A percentile compares a stretch with the other conserved stretches of the same genome.
Conservation (phyloP, 2,329 filamentous ascomycete genomes). For the Emericellopsis atlantica region DNA sequence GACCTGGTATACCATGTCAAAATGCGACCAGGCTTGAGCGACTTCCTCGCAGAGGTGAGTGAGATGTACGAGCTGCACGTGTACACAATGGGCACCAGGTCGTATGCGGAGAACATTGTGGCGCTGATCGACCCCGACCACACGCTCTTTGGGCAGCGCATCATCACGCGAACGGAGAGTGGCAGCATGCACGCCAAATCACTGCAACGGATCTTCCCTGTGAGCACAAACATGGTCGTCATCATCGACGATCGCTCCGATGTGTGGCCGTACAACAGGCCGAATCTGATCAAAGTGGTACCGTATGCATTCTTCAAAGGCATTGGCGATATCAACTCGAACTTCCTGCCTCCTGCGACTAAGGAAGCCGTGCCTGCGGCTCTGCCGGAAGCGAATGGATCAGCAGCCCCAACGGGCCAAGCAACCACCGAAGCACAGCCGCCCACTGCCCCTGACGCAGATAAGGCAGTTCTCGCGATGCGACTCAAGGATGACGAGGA, state of each 20-base stretch:
- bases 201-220: conserved; percentile 80
- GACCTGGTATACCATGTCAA: conserved; percentile 99
- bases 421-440: conserved; percentile 2
- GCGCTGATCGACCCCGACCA: conserved; percentile 84
- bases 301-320: conserved; percentile 98
- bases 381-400: neutral
- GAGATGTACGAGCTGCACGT: conserved; percentile 89
- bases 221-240: conserved; percentile 97
- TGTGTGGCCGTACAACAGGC: conserved; percentile 83
- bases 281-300: conserved; percentile 87
- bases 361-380: conserved; percentile 23
- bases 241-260: conserved; percentile 97
- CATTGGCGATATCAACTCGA: conserved; percentile 97
- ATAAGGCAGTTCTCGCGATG: conserved; percentile 61
- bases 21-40: conserved; percentile 72
- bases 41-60: conserved; percentile 68
- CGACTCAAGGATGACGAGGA: conserved; percentile 62
- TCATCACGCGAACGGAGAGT: conserved; percentile 94
- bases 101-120: conserved; percentile 88
- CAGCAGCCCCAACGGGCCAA: neutral
- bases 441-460: conserved; percentile 11
- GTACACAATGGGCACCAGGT: conserved; percentile 96
- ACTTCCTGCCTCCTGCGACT: conserved; percentile 74
- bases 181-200: conserved; percentile 87
- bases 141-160: conserved; percentile 83